These are phyloP conservation scores for Tieghemiomyces parasiticus DNA, from an alignment of 192 early-diverging fungal genomes.

Conservation along the genomic window DNA sequence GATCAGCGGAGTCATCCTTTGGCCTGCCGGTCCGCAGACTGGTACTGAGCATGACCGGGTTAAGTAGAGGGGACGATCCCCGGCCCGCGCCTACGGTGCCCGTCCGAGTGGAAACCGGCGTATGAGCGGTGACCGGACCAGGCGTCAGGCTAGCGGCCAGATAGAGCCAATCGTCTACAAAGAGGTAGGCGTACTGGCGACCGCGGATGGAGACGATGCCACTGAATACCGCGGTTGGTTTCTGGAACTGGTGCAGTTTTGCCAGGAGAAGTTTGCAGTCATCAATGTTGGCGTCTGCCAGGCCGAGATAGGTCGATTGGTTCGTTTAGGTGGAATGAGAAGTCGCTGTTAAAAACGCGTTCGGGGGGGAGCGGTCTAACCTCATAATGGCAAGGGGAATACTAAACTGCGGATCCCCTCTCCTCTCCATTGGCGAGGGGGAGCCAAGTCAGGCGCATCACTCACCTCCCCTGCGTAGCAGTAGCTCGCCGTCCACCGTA, in stretches of 20 bases:
- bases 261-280: neutral
- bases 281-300: neutral
- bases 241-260: slow-evolving; percentile 8
- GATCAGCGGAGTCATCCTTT: neutral
- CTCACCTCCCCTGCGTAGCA: neutral
- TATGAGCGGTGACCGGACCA: neutral
- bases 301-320: neutral
- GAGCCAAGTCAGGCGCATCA: neutral
- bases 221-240: neutral
- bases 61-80: neutral
- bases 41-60: neutral
- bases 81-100: neutral
- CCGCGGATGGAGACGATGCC: neutral
- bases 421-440: neutral
- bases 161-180: neutral
- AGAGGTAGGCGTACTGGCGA: neutral
- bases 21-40: neutral
- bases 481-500: neutral
- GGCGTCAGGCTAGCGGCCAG: neutral
- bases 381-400: no score
- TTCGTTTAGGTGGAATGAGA: neutral
- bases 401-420: neutral
- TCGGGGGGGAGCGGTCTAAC: no score
- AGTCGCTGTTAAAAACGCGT: neutral
- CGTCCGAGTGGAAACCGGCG: neutral